phyloP scores from a whole-genome alignment of 345 rosid genomes.

The Citrus mangshanensis region DNA sequence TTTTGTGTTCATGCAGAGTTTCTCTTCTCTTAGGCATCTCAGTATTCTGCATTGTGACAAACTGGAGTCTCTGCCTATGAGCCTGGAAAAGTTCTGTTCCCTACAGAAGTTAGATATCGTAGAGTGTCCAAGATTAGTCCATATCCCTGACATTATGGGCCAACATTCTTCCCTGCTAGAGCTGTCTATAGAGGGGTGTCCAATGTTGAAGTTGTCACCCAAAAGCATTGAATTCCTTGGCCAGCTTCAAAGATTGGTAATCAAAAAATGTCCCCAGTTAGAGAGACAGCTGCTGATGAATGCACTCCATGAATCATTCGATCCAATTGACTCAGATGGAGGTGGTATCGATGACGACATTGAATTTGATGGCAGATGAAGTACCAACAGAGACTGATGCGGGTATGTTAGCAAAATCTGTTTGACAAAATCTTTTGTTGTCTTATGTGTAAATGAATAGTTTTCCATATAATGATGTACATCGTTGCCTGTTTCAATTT shows the following conservation, averaged over 20 bases:
- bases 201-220: constrained; percentile 7
- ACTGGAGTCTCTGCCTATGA: neutral
- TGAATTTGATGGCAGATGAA: no score
- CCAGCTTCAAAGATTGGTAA: neutral
- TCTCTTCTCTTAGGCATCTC: constrained; percentile 15
- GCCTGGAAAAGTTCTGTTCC: constrained; percentile 5
- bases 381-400: no score
- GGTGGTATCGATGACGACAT: no score
- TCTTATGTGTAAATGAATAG: no score
- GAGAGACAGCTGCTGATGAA: neutral
- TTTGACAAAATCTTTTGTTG: no score
- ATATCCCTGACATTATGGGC: constrained; percentile 1
- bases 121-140: constrained; percentile 9
- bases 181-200: constrained; percentile 16
- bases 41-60: constrained; percentile 21
- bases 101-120: constrained; percentile 19
- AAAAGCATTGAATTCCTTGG: neutral
- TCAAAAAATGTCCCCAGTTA: constrained; percentile 1
- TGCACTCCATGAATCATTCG: neutral
- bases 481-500: no score
- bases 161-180: constrained; percentile 13
- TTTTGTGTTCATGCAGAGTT: neutral
- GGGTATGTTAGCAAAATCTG: no score
- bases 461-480: no score
- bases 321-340: no score